These are phyloP conservation scores for Cytospora paraplurivora DNA, from an alignment of 2,329 filamentous ascomycete species.

Conservation along the genomic window DNA sequence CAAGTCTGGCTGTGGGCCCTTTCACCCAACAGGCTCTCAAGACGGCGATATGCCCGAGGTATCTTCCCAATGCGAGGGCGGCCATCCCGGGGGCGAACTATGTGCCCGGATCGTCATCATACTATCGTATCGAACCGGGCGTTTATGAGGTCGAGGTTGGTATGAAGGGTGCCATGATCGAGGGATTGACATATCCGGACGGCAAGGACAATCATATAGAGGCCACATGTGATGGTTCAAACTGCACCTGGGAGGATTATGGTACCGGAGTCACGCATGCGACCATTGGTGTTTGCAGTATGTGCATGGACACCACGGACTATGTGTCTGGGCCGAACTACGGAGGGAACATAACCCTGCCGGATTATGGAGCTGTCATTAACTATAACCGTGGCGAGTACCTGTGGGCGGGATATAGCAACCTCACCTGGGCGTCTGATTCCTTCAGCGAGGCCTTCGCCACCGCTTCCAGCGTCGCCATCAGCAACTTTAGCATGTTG, in stretches of 20 bases:
- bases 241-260: conserved; percentile 33
- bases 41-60: conserved; percentile 30
- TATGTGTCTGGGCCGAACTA: conserved; percentile 22
- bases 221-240: conserved; percentile 32
- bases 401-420: conserved; percentile 29
- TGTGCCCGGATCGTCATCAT: conserved; percentile 21
- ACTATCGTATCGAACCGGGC: conserved; percentile 32
- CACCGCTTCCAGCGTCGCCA: conserved; percentile 16
- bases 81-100: conserved; percentile 22
- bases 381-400: conserved; percentile 25
- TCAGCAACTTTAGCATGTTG: conserved; percentile 33
- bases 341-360: conserved; percentile 30
- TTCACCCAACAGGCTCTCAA: conserved; percentile 38
- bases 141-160: conserved; percentile 34
- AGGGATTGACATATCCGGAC: conserved; percentile 34
- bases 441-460: conserved; percentile 30
- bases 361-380: conserved; percentile 31
- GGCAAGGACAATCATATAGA: conserved; percentile 32
- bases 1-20: conserved; percentile 36
- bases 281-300: conserved; percentile 34
- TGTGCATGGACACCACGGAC: conserved; percentile 33
- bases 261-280: conserved; percentile 33
- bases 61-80: conserved; percentile 23
- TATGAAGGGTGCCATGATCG: conserved; percentile 38
- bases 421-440: conserved; percentile 29